These are phyloP conservation scores for Yarrowia porcina DNA, from an alignment of 805 yeast genomes.

Conservation along the genomic window DNA sequence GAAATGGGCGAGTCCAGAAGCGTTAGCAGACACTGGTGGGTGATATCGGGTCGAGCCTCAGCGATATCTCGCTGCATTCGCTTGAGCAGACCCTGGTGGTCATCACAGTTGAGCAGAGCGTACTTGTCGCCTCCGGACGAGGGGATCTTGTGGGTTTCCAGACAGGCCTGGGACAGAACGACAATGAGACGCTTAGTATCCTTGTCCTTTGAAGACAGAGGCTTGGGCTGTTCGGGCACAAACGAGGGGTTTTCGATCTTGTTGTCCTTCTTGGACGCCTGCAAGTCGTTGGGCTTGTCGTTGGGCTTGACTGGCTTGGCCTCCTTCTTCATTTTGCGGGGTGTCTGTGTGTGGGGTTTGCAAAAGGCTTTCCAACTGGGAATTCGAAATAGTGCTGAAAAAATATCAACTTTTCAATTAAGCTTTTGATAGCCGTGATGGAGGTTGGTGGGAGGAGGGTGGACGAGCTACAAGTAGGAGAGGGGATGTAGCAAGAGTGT, in stretches of 20 bases:
- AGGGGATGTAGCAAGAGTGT: too few species aligned
- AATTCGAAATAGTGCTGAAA: constrained; percentile 5
- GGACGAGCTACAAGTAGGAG: too few species aligned
- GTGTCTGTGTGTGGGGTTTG: not conserved
- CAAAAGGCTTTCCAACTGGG: not conserved
- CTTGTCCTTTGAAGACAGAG: constrained; percentile 80
- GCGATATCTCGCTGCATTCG: constrained; percentile 97
- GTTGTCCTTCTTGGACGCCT: constrained; percentile 30
- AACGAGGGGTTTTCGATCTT: constrained; percentile 55
- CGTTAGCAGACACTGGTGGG: constrained; percentile 95
- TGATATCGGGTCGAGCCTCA: constrained; percentile 98
- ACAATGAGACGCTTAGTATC: constrained; percentile 83
- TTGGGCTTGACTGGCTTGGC: constrained; percentile 3
- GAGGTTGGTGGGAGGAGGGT: too few species aligned
- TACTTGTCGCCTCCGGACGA: constrained; percentile 87
- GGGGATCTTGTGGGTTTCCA: constrained; percentile 84
- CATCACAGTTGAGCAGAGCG: constrained; percentile 94
- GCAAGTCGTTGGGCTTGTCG: constrained; percentile 34
- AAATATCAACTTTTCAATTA: constrained; percentile 13
- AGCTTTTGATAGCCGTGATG: constrained; percentile 20
- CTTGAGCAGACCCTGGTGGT: constrained; percentile 91
- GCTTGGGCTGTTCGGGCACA: constrained; percentile 83
- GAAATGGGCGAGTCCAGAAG: constrained; percentile 95
- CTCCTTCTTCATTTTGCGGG: constrained; percentile 16
- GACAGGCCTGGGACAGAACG: constrained; percentile 92